Evolutionary conservation across 129 eudicot genomes (phyloP), one percentile per base, ranked within the genome.

Genomic region (Calendula officinalis): DNA sequence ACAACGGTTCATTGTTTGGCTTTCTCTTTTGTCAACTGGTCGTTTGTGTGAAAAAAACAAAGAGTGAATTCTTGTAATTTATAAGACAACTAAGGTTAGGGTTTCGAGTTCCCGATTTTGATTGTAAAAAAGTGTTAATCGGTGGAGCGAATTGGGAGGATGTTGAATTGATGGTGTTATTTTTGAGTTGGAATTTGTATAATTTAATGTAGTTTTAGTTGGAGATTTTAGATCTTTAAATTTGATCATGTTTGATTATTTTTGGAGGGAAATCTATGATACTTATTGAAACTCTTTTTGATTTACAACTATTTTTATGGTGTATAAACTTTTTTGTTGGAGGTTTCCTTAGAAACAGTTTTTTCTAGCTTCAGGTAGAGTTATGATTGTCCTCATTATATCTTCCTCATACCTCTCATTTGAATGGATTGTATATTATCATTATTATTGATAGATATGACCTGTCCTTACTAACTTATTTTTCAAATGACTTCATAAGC

Each of bases 21-120:
- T 32, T 80, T 91, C 59, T 82, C 96, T 0, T 91, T 92, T 65
- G 80, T 92, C 4, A 92, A 92, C 77, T 92, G 98, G 98, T 92
- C 98, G 7, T 92, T 92, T 51, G 86, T 87, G 72, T 91, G 78
- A 83, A 40, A 49, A 11, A 2, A 3, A 7, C 36, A 12, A 34
- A 4, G 30, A 22, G n/a, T n/a, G n/a, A 22, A 6, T 11, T 45
- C 48, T 64, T 64, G 73, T 65, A 56, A 57, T 69, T 60, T 56
- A 62, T 42, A 46, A 40, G 62, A 41, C 5, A 39, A 16, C n/a
- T 17, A 60, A 15, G 33, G 51, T 37, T 30, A 16, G 61, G 68
- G 71, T 53, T 53, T 75, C 64, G 42, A 48, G 75, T 53, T 70
- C 75, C 76, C 45, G 56, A 66, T 66, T 71, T 60, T 56, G 61